Evolutionary conservation across 345 rosid species (phyloP).

Genomic region (Carallia pectinifolia): DNA sequence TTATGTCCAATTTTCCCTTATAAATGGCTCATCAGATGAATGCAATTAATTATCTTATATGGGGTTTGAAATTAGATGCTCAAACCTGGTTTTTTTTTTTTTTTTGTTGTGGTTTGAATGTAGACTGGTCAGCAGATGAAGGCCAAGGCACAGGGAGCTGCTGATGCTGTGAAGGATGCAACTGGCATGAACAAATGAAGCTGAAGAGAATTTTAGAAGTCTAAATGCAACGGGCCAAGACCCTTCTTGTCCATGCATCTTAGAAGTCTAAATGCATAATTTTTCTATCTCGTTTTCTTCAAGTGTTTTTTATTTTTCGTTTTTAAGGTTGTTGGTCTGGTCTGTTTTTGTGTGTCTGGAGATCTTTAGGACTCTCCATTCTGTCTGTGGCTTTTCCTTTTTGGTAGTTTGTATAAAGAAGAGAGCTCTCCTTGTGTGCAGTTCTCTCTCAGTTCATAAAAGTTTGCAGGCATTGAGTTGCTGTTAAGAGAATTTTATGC

Average conservation of each 20-base stretch:
- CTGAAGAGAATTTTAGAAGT: not conserved
- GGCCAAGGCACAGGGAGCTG: slow-evolving; percentile 58
- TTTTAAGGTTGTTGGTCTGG: not conserved
- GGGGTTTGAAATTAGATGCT: too few species aligned
- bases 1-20: not conserved
- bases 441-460: not conserved
- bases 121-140: slow-evolving; percentile 62
- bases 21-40: too few species aligned
- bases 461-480: not conserved
- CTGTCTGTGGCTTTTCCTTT: too few species aligned
- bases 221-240: not conserved
- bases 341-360: not conserved
- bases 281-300: not conserved
- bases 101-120: not conserved
- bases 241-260: not conserved
- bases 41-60: too few species aligned
- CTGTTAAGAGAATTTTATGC: not conserved
- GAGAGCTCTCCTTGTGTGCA: slow-evolving; percentile 12
- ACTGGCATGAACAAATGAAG: slow-evolving; percentile 33
- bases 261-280: not conserved
- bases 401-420: slow-evolving; percentile 7
- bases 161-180: slow-evolving; percentile 65
- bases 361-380: not conserved
- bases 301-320: not conserved
- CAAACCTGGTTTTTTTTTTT: not conserved